Evolutionary conservation across 2,329 filamentous ascomycete genomes (phyloP).

Genomic region (Elsinoe ampelina): DNA sequence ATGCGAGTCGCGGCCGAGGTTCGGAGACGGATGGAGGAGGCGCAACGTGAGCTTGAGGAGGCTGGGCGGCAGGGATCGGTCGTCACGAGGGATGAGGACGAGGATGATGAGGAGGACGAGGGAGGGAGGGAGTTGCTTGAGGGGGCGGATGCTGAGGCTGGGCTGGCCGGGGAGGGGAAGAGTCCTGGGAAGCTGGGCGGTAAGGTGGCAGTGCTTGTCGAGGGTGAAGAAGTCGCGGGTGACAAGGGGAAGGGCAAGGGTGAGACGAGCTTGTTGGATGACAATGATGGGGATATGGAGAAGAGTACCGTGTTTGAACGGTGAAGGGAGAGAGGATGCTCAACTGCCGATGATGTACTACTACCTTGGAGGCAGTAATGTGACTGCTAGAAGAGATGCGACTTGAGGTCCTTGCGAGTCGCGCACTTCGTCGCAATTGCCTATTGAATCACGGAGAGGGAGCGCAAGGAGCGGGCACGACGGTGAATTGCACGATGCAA

Average conservation of each 20-base stretch:
- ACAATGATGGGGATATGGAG: conserved; percentile 23
- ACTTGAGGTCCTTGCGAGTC: too few relatives aligned
- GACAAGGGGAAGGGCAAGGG: conserved; percentile 19
- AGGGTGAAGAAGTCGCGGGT: conserved; percentile 14
- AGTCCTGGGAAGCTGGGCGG: not conserved
- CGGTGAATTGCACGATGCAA: too few relatives aligned
- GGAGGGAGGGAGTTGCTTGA: conserved; percentile 46
- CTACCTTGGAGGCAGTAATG: too few relatives aligned
- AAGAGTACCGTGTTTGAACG: conserved; percentile 32
- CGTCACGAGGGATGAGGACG: conserved; percentile 48
- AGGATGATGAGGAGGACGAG: conserved; percentile 62
- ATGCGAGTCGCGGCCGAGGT: conserved; percentile 95
- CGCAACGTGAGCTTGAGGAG: conserved; percentile 81
- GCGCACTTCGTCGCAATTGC: too few relatives aligned
- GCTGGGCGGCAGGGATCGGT: conserved; percentile 53
- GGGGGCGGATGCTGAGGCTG: conserved; percentile 40
- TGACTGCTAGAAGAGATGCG: too few relatives aligned
- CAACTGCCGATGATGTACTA: too few relatives aligned
- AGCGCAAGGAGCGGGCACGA: too few relatives aligned
- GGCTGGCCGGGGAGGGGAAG: conserved; percentile 17
- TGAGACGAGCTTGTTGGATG: conserved; percentile 22
- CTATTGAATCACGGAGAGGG: too few relatives aligned
- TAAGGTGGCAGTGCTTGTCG: conserved; percentile 1
- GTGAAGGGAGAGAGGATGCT: conserved; percentile 15
- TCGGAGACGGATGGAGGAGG: conserved; percentile 85